phyloP scores from a whole-genome alignment of 2,329 filamentous ascomycete species.

The Colletotrichum australisinense region DNA sequence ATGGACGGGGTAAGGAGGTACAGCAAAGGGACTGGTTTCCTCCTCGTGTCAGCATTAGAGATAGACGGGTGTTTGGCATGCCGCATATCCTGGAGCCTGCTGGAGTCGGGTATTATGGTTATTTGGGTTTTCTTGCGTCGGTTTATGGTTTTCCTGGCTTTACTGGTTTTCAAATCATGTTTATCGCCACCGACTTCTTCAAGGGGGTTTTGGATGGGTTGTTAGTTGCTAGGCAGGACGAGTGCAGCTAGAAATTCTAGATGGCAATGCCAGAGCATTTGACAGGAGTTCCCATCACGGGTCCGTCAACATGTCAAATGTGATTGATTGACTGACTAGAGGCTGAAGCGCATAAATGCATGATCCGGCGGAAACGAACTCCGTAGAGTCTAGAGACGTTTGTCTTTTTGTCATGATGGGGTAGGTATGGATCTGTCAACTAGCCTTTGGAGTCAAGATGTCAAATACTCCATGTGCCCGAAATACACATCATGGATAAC shows the following conservation, averaged over 20 bases:
- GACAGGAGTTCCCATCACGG: constrained; percentile 10
- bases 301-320: not conserved
- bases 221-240: not conserved
- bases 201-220: not conserved
- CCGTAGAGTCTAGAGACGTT: not conserved
- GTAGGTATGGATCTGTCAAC: not conserved
- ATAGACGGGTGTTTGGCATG: constrained; percentile 7
- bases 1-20: not conserved
- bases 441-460: constrained; percentile 4
- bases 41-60: constrained; percentile 24
- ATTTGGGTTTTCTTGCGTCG: constrained; percentile 17
- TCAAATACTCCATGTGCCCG: constrained; percentile 3
- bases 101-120: constrained; percentile 28
- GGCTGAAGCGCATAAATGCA: constrained; percentile 21
- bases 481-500: constrained; percentile 12
- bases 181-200: not conserved
- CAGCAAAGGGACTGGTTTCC: constrained; percentile 9
- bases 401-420: not conserved
- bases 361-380: constrained; percentile 17
- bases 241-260: not conserved
- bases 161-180: constrained; percentile 2
- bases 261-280: not conserved
- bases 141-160: constrained; percentile 3
- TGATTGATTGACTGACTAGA: not conserved
- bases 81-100: constrained; percentile 28